A percentile compares a stretch with the other conserved stretches of the same genome.
Evolutionary conservation across 805 yeast genomes (phyloP).

Genomic region (Myxozyma sirexii): DNA sequence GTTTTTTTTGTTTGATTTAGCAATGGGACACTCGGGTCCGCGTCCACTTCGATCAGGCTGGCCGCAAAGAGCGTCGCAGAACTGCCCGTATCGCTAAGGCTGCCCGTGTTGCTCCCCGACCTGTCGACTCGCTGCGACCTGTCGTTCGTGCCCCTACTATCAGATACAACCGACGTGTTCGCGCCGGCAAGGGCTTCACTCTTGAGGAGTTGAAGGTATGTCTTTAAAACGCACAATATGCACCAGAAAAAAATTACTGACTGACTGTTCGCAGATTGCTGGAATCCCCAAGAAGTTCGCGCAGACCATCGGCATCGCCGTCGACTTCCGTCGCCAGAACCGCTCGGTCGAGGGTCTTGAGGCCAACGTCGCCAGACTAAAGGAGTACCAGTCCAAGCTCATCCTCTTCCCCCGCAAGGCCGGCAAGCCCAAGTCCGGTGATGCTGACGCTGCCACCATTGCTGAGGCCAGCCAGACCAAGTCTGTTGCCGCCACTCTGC

Average conservation of each 20-base stretch:
- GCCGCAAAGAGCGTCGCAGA: conserved; percentile 98
- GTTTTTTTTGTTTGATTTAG: conserved; percentile 37
- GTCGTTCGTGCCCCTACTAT: conserved; percentile 98
- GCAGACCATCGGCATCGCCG: conserved; percentile 97
- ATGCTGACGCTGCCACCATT: conserved; percentile 62
- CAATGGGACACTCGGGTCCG: conserved; percentile 99
- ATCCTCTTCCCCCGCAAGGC: conserved; percentile 93
- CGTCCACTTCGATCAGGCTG: conserved; percentile 99
- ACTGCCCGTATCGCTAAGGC: conserved; percentile 91
- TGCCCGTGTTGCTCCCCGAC: conserved; percentile 95
- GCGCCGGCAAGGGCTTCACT: conserved; percentile 99
- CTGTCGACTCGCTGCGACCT: conserved; percentile 95
- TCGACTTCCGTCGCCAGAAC: conserved; percentile 99
- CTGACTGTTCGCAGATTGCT: conserved; percentile 58
- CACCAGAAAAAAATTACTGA: neutral
- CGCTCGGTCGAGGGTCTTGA: conserved; percentile 94
- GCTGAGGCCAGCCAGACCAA: conserved; percentile 66
- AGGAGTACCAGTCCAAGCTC: conserved; percentile 94
- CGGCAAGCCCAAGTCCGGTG: conserved; percentile 58
- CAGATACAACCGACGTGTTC: conserved; percentile 98
- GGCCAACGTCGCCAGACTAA: conserved; percentile 91
- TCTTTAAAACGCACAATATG: neutral
- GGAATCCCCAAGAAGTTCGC: conserved; percentile 93
- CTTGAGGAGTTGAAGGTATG: conserved; percentile 83
- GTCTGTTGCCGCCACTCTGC: conserved; percentile 73